phyloP scores from a whole-genome alignment of 495 filamentous ascomycete genomes.

The Parmelia sp. region DNA sequence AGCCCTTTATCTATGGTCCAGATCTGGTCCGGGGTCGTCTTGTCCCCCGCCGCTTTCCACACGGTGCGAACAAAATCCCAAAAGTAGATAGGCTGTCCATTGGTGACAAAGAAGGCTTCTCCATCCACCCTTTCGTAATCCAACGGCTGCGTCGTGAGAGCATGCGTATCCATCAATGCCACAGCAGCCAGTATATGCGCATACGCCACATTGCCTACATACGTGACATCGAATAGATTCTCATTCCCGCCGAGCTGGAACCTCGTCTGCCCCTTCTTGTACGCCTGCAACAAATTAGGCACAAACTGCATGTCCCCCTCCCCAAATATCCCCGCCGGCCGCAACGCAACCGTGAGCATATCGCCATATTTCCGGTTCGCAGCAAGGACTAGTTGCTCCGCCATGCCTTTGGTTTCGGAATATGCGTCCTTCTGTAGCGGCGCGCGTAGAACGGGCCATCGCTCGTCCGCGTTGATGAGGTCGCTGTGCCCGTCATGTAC shows the following conservation, averaged over 20 bases:
- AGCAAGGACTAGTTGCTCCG: slow-evolving; percentile 75
- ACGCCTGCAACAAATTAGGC: slow-evolving; percentile 57
- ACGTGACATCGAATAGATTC: slow-evolving; percentile 62
- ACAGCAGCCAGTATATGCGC: slow-evolving; percentile 49
- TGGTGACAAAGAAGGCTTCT: slow-evolving; percentile 93
- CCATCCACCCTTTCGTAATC: slow-evolving; percentile 81
- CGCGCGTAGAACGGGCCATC: slow-evolving; percentile 70
- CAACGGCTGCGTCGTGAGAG: slow-evolving; percentile 50
- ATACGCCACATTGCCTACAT: slow-evolving; percentile 49
- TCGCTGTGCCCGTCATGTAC: slow-evolving; percentile 75
- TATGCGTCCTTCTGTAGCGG: slow-evolving; percentile 80
- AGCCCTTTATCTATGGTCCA: slow-evolving; percentile 61
- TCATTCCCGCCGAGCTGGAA: slow-evolving; percentile 85
- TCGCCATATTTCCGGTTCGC: slow-evolving; percentile 67
- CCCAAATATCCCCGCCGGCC: slow-evolving; percentile 86
- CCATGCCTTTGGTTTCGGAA: slow-evolving; percentile 81
- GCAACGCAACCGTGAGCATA: slow-evolving; percentile 72
- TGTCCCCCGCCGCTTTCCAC: slow-evolving; percentile 66
- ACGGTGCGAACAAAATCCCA: slow-evolving; percentile 84
- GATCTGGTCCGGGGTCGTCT: slow-evolving; percentile 51
- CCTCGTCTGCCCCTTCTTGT: slow-evolving; percentile 57
- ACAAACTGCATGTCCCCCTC: slow-evolving; percentile 71
- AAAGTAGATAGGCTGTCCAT: slow-evolving; percentile 87
- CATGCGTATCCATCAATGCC: slow-evolving; percentile 58
- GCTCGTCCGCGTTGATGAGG: slow-evolving; percentile 84